Percentiles rank a stretch among this genome's conserved stretches.
Evolutionary conservation across 345 rosid genomes (phyloP).

Genomic region (Salix viminalis): DNA sequence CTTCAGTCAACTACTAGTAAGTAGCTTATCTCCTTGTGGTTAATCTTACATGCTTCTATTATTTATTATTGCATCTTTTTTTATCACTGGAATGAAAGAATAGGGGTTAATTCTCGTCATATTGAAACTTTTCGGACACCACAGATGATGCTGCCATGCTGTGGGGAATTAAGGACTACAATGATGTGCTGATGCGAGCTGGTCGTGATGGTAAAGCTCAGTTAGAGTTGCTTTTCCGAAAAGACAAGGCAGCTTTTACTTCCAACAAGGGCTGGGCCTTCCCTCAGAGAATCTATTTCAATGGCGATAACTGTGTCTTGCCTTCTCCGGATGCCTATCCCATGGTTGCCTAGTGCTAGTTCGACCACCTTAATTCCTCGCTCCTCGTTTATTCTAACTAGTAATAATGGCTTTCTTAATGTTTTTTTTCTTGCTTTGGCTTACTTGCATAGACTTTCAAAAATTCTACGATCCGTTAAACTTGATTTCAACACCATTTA

Average conservation of each 20-base stretch:
- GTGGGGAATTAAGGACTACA: constrained; percentile 73
- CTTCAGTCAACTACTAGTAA: constrained; percentile 67
- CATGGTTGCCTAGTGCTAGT: constrained; percentile 72
- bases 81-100: not conserved
- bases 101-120: not conserved
- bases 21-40: constrained; percentile 15
- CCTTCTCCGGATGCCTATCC: constrained; percentile 85
- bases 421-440: constrained; percentile 31
- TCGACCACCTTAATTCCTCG: constrained; percentile 21
- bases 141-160: constrained; percentile 82
- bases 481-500: no score
- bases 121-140: not conserved
- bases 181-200: constrained; percentile 73
- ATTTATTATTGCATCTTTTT: not conserved
- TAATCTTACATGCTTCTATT: not conserved
- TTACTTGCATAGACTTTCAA: constrained; percentile 23
- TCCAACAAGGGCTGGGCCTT: constrained; percentile 89
- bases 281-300: constrained; percentile 82
- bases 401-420: constrained; percentile 17
- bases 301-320: constrained; percentile 86
- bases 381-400: constrained; percentile 12
- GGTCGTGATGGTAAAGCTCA: constrained; percentile 79
- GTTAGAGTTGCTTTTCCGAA: constrained; percentile 75
- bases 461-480: no score
- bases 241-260: constrained; percentile 58